Evolutionary conservation across 2,329 filamentous ascomycete genomes (phyloP).

Genomic region (Fusarium transvaalense): DNA sequence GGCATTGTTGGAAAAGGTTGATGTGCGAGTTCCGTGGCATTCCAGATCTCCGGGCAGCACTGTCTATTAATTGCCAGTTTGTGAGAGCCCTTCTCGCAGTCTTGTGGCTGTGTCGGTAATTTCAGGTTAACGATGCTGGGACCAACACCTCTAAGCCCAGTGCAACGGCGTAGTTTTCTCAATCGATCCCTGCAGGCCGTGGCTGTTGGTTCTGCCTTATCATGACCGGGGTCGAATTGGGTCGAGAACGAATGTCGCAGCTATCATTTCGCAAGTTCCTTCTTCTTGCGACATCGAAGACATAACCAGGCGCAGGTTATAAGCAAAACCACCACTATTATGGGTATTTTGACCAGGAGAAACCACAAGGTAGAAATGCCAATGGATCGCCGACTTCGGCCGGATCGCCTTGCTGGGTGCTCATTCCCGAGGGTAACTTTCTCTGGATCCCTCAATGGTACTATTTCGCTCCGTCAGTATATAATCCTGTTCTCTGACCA

Average conservation of each 20-base stretch:
- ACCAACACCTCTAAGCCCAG: neutral
- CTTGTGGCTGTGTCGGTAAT: neutral
- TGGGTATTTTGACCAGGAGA: conserved; percentile 5
- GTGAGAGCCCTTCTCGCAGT: neutral
- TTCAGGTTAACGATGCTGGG: neutral
- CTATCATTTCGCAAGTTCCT: neutral
- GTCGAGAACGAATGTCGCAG: neutral
- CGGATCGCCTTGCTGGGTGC: neutral
- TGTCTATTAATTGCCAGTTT: neutral
- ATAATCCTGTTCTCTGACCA: neutral
- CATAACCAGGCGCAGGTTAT: conserved; percentile 2
- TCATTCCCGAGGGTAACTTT: neutral
- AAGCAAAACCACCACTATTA: neutral
- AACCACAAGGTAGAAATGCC: conserved; percentile 4
- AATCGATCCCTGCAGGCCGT: neutral
- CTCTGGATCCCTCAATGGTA: neutral
- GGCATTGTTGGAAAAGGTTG: neutral
- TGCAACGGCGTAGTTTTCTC: neutral
- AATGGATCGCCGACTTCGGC: neutral
- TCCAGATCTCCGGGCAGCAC: neutral
- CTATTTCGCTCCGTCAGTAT: neutral
- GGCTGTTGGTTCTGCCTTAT: neutral
- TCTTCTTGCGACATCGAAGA: neutral
- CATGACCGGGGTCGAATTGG: neutral
- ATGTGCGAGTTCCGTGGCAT: neutral